These are phyloP conservation scores for Capsicum pubescens DNA, from an alignment of 257 asterid species.

Conservation along the genomic window DNA sequence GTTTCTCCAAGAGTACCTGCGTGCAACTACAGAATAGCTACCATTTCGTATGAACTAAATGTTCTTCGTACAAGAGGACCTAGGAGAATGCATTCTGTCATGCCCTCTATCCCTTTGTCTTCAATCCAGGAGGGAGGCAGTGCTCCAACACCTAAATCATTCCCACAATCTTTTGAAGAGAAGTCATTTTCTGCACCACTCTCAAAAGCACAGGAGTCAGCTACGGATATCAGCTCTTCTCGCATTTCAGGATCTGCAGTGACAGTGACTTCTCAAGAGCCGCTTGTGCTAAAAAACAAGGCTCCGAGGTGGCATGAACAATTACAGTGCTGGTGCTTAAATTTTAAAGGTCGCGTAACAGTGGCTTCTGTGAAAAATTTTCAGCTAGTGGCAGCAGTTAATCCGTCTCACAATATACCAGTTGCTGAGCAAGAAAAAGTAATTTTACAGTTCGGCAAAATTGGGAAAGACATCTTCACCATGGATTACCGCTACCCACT, in stretches of 20 bases:
- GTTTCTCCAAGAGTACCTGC: constrained; percentile 23
- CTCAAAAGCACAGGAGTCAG: constrained; percentile 16
- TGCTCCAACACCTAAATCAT: constrained; percentile 25
- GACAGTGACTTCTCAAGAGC: constrained; percentile 4
- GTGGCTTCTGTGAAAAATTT: constrained; percentile 16
- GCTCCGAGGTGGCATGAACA: constrained; percentile 29
- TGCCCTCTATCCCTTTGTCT: constrained; percentile 8
- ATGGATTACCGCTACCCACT: constrained; percentile 18
- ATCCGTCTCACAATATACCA: constrained; percentile 13
- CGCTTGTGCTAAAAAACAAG: constrained; percentile 26
- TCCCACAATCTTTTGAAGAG: constrained; percentile 19
- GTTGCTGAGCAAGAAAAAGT: constrained; percentile 15
- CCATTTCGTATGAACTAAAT: constrained; percentile 22
- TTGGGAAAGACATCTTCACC: background rate
- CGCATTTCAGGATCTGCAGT: background rate
- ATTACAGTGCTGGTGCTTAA: constrained; percentile 22
- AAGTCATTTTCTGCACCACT: constrained; percentile 9
- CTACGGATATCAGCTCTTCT: background rate
- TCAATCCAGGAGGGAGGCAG: constrained; percentile 7
- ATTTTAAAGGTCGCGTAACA: constrained; percentile 8
- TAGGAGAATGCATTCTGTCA: constrained; percentile 3
- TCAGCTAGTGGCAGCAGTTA: constrained; percentile 19
- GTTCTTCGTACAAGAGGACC: constrained; percentile 16
- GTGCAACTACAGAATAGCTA: constrained; percentile 17
- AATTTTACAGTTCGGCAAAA: constrained; percentile 16